phyloP scores from a whole-genome alignment of 2,329 filamentous ascomycete species.

The Aspergillus ruber region DNA sequence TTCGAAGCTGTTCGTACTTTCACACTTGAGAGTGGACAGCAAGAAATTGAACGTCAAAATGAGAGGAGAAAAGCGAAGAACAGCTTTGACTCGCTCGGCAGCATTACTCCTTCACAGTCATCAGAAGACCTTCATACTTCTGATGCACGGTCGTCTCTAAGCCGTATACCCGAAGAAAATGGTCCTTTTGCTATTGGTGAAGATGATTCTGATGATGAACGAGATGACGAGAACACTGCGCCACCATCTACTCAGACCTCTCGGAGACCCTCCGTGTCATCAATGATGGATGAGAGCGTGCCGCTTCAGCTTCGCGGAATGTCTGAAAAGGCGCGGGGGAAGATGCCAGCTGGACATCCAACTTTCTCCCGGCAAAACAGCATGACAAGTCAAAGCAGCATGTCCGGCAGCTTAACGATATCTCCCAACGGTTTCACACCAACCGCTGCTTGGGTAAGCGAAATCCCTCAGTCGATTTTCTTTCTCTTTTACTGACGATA shows the following conservation, averaged over 20 bases:
- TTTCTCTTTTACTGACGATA: conserved; percentile 9
- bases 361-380: conserved; percentile 87
- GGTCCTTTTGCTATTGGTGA: conserved; percentile 83
- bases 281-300: conserved; percentile 67
- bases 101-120: conserved; percentile 31
- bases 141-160: conserved; percentile 55
- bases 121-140: conserved; percentile 34
- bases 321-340: conserved; percentile 95
- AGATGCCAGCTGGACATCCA: conserved; percentile 79
- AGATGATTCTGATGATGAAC: conserved; percentile 58
- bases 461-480: not conserved
- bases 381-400: conserved; percentile 68
- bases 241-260: conserved; percentile 49
- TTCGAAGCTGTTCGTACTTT: conserved; percentile 82
- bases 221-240: conserved; percentile 56
- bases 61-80: conserved; percentile 60
- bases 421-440: conserved; percentile 61
- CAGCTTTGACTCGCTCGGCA: conserved; percentile 30
- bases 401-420: conserved; percentile 54
- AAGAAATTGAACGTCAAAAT: conserved; percentile 78
- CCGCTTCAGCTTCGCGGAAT: conserved; percentile 80
- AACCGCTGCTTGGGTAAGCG: conserved; percentile 63
- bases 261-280: conserved; percentile 62
- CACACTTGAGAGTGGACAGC: conserved; percentile 83
- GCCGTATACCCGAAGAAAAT: conserved; percentile 70